Base-by-base conservation (phyloP, 768 basidiomycete genomes). In the Leccinum incarnatum region DNA sequence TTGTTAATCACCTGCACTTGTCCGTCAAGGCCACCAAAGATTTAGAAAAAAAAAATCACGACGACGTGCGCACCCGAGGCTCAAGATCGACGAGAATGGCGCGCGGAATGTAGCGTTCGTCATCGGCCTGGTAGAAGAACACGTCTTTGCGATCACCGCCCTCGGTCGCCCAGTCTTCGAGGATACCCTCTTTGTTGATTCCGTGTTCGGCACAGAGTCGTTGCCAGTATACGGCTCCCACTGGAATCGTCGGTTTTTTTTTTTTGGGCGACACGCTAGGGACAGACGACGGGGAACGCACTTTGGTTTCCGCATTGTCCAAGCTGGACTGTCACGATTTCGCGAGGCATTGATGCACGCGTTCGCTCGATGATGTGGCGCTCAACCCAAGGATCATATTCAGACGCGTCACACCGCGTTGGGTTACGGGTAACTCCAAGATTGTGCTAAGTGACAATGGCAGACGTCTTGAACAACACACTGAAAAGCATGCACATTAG, bases 51-150 rank as follows among this genome's bases (percentile, higher is more conserved):
- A 17, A 15, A 37, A 17, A 9, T 19, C 30, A 19, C 27, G n/a
- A 19, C 6, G 10, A 19, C 15, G 11, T 27, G 78, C 87, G 72
- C 69, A 97, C 96, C 72, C 97, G 83, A 19, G 97, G 97, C 71
- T 99, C 97, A 27, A 97, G 83, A 75, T 99, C 97, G 60, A 98
- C 87, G 40, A 99, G 82, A 61, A 99, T 96, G 5, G 97, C 93
- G 54, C 97, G 84, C 2, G 97, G 97, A 59, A 99, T 95, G 74
- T 98, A 99, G 68, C 97, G 95, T 72, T 98, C 97, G 69, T 99
- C 97, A 72, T 99, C 97, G n/a, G 97, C 97, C 74, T 98, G 96
- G 72, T 99, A 98, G 78, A 99, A 99, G 77, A 99, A 99, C 27
- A 97, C 96, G 76, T 99, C 97, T 71, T 98, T 99, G 66, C 97